Conservation (phyloP, 371 early-diverging fungal species). For the Rhizomucor miehei region DNA sequence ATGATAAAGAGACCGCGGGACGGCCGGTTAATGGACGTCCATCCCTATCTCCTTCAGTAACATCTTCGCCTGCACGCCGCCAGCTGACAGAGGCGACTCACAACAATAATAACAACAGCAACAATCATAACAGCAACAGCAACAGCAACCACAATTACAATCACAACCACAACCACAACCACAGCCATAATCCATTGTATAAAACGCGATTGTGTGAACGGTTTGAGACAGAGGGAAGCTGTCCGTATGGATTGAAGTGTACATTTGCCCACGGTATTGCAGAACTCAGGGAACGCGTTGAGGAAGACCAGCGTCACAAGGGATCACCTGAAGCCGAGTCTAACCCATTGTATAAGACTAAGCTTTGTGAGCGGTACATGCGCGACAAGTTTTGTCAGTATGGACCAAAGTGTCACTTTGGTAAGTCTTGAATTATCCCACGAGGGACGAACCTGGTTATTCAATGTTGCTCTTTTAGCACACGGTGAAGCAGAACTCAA, state of each 20-base stretch:
- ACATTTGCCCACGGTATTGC: constrained; percentile 85
- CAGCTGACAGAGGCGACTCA: background rate
- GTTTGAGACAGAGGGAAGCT: constrained; percentile 75
- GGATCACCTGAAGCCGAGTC: constrained; percentile 18
- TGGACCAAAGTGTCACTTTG: constrained; percentile 83
- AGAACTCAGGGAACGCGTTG: constrained; percentile 65
- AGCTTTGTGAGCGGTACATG: constrained; percentile 77
- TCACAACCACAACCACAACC: background rate
- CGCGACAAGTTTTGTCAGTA: constrained; percentile 80
- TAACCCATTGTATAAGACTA: constrained; percentile 81
- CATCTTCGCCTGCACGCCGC: background rate
- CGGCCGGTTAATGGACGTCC: background rate
- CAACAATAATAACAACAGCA: background rate
- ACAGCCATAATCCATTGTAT: constrained; percentile 59
- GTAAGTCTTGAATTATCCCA: constrained; percentile 22
- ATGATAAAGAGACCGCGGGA: constrained; percentile 11
- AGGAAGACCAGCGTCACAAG: background rate
- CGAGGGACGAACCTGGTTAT: background rate
- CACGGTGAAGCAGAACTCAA: constrained; percentile 23
- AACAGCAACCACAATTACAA: background rate
- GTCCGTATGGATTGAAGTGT: constrained; percentile 78
- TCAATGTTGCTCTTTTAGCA: constrained; percentile 5
- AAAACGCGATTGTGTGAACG: constrained; percentile 85
- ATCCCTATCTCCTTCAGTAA: background rate
- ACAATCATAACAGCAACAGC: background rate